phyloP scores from a whole-genome alignment of 441 rosid species.

The Cnidoscolus chayamansa region DNA sequence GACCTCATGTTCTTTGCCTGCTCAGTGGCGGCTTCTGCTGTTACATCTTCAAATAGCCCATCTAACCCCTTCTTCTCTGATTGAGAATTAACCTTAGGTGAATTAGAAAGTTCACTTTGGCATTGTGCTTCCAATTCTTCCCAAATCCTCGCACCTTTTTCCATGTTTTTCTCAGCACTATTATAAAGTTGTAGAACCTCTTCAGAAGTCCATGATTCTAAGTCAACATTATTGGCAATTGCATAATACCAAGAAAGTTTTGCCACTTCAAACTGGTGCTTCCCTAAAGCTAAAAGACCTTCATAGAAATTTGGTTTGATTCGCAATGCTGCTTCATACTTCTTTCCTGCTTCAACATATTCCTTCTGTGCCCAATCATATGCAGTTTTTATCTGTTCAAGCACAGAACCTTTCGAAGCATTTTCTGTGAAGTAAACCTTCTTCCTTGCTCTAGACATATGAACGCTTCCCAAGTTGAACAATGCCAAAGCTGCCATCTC shows the following conservation, averaged over 20 bases:
- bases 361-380: constrained; percentile 68
- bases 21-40: constrained; percentile 60
- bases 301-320: constrained; percentile 87
- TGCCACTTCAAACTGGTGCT: constrained; percentile 81
- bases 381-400: constrained; percentile 52
- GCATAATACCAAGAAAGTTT: constrained; percentile 87
- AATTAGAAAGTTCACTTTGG: constrained; percentile 45
- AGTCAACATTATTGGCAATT: constrained; percentile 51
- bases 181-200: constrained; percentile 75
- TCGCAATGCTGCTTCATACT: constrained; percentile 70
- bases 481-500: constrained; percentile 94
- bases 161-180: constrained; percentile 88
- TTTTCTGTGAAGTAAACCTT: constrained; percentile 60
- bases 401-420: constrained; percentile 51
- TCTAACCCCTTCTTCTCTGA: constrained; percentile 33
- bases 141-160: constrained; percentile 84
- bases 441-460: constrained; percentile 94
- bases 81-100: no score
- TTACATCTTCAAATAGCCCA: constrained; percentile 42
- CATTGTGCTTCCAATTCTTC: constrained; percentile 70
- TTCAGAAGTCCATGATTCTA: constrained; percentile 53
- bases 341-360: constrained; percentile 60
- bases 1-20: constrained; percentile 65
- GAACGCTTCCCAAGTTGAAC: constrained; percentile 95
- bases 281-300: constrained; percentile 82